These are phyloP conservation scores for Digitaria exilis DNA, from an alignment of 202 grass and related monocot genomes.

Conservation along the genomic window DNA sequence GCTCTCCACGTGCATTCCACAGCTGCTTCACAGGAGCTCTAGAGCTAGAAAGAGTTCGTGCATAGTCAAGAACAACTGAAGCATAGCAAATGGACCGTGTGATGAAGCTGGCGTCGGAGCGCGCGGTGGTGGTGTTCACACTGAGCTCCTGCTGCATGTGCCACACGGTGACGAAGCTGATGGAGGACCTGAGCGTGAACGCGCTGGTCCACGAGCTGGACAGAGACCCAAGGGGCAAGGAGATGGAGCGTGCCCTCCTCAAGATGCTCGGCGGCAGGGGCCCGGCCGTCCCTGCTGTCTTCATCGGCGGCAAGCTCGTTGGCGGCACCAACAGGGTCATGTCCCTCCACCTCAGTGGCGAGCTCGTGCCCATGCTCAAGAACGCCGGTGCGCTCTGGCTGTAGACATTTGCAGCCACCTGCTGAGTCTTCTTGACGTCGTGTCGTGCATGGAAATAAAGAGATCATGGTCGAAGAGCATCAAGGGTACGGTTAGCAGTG, in stretches of 20 bases:
- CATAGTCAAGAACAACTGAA: background rate
- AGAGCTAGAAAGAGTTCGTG: background rate
- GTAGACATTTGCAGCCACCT: background rate
- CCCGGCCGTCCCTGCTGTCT: conserved; percentile 55
- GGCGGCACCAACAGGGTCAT: conserved; percentile 74
- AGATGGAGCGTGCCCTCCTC: conserved; percentile 65
- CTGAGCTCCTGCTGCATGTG: conserved; percentile 74
- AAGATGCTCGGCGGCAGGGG: conserved; percentile 37
- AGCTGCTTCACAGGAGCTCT: background rate
- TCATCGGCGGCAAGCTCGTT: conserved; percentile 59
- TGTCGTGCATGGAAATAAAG: background rate
- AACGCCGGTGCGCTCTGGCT: conserved; percentile 42
- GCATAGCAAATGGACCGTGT: conserved; percentile 52
- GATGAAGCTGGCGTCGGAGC: conserved; percentile 60
- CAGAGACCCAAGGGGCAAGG: conserved; percentile 46
- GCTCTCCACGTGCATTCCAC: conserved; percentile 5
- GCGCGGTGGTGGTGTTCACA: conserved; percentile 73
- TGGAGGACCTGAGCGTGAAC: conserved; percentile 60
- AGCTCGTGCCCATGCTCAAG: conserved; percentile 66
- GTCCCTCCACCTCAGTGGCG: conserved; percentile 70
- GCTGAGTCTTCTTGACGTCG: too few species aligned
- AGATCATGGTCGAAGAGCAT: background rate
- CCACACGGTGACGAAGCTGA: conserved; percentile 56
- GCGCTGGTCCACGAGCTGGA: conserved; percentile 64
- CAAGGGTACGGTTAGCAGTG: background rate